Evolutionary conservation across 352 stramenopile species (phyloP), one percentile per base, ranked within the genome.

Genomic region (Phytophthora fragariae): DNA sequence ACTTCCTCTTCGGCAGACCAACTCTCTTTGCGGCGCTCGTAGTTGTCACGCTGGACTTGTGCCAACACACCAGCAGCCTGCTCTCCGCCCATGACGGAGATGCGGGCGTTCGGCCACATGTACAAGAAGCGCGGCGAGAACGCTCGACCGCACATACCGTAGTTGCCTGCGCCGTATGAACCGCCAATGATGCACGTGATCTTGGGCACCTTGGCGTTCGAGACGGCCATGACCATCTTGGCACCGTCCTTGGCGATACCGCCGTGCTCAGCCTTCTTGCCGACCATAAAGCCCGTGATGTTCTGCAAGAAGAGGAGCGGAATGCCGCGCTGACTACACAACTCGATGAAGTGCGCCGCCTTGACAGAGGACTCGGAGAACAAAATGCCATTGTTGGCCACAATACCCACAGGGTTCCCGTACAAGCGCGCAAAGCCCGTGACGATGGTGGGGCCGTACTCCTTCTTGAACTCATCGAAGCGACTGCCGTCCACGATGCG

Each of bases 381-480:
- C 1, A 99, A 81, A 77, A 99, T 99, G 29, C 98, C 98, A 75
- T 99, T 99, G 83, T 99, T 99, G 58, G 97, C 97, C 71, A 99
- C 92, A 68, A 99, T 98, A 6, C 97, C 98, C 10, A 99, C 90
- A 3, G 92, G 91, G 76, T 98, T 94, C 33, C 97, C 97, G 70
- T 99, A 98, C 57, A 99, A 81, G 52, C 93, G 92, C 3, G 91
- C 97, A 83, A 99, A 99, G 21, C 98, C 97, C 57, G 94, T 99
- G 31, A 99, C 97, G 19, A 99, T 93, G 1, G 97, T 99, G 41
- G 95, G 97, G 15, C 97, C 98, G 76, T 99, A 99, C 37, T 96
- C 80, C 65, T 95, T 83, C 81, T 99, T 99, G 86, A 99, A 99
- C 84, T 99, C 98, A 75, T 99, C 93, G 73, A 99, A 99, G 52